These are phyloP conservation scores for Sporopachydermia lactativora DNA, from an alignment of 805 yeast genomes.

Conservation along the genomic window DNA sequence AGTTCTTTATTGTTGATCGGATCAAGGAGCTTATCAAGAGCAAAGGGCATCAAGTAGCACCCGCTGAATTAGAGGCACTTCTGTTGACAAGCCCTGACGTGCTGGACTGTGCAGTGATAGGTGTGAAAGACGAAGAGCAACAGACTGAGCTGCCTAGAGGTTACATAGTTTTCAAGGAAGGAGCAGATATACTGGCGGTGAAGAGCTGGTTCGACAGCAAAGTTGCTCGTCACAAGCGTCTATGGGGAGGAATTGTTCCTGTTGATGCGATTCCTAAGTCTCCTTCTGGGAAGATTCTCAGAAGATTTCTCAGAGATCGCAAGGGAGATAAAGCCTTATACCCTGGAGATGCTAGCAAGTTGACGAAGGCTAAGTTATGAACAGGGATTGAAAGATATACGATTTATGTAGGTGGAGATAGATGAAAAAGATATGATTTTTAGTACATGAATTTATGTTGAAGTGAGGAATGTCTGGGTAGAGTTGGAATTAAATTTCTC, in stretches of 20 bases:
- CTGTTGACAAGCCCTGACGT: neutral
- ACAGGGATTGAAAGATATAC: too few species aligned
- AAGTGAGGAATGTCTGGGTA: too few species aligned
- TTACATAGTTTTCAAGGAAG: constrained; percentile 2
- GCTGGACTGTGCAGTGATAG: neutral
- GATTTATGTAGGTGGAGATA: too few species aligned
- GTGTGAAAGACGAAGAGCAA: neutral
- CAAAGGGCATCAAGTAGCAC: constrained; percentile 1
- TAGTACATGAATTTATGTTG: too few species aligned
- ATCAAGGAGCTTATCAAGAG: constrained; percentile 41
- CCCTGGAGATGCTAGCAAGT: constrained; percentile 1
- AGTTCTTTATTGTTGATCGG: constrained; percentile 34
- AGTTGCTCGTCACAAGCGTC: constrained; percentile 23
- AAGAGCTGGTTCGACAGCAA: constrained; percentile 20
- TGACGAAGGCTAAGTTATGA: neutral
- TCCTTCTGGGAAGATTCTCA: constrained; percentile 87
- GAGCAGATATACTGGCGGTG: constrained; percentile 13
- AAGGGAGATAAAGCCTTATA: constrained; percentile 11
- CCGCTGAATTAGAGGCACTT: neutral
- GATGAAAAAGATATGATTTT: too few species aligned
- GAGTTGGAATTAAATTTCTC: too few species aligned
- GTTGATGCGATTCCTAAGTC: constrained; percentile 85
- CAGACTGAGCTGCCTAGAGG: neutral
- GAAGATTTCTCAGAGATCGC: constrained; percentile 69
- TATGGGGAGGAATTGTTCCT: constrained; percentile 39